Percentiles rank a stretch among this genome's conserved stretches.
These are phyloP conservation scores for Phialophora chinensis DNA, from an alignment of 2,329 filamentous ascomycete species.

Conservation along the genomic window DNA sequence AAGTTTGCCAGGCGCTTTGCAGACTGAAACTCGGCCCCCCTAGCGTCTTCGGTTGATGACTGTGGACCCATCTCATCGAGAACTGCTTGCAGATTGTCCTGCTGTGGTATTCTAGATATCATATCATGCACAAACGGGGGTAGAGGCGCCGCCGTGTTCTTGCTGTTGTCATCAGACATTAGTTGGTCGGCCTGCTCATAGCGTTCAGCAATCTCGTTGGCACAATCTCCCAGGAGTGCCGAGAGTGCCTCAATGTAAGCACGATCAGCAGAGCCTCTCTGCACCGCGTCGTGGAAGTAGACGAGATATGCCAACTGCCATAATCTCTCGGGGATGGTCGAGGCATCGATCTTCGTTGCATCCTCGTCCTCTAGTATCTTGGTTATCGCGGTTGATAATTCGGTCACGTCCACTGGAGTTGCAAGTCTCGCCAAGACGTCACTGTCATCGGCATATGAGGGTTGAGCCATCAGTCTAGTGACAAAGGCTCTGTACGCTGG, in stretches of 20 bases:
- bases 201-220: constrained; percentile 58
- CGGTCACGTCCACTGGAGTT: constrained; percentile 18
- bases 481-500: constrained; percentile 29
- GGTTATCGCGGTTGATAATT: constrained; percentile 23
- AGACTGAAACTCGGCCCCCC: constrained; percentile 56
- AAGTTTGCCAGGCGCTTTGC: constrained; percentile 82
- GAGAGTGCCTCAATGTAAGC: constrained; percentile 63
- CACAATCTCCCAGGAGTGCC: constrained; percentile 61
- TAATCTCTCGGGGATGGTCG: constrained; percentile 52
- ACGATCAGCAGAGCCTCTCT: constrained; percentile 43
- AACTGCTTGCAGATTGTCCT: constrained; percentile 32
- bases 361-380: constrained; percentile 32
- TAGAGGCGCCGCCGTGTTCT: constrained; percentile 44
- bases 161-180: constrained; percentile 35
- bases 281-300: constrained; percentile 57
- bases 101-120: constrained; percentile 63
- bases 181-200: constrained; percentile 50
- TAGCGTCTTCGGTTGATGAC: constrained; percentile 36
- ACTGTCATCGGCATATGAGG: constrained; percentile 21
- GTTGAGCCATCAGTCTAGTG: constrained; percentile 23
- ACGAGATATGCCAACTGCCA: constrained; percentile 67
- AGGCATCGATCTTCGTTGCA: constrained; percentile 47
- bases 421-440: constrained; percentile 21
- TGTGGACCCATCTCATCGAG: constrained; percentile 27
- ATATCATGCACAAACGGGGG: constrained; percentile 67